Evolutionary conservation across 2,329 filamentous ascomycete species (phyloP).

Genomic region (Botrytis squamosa): DNA sequence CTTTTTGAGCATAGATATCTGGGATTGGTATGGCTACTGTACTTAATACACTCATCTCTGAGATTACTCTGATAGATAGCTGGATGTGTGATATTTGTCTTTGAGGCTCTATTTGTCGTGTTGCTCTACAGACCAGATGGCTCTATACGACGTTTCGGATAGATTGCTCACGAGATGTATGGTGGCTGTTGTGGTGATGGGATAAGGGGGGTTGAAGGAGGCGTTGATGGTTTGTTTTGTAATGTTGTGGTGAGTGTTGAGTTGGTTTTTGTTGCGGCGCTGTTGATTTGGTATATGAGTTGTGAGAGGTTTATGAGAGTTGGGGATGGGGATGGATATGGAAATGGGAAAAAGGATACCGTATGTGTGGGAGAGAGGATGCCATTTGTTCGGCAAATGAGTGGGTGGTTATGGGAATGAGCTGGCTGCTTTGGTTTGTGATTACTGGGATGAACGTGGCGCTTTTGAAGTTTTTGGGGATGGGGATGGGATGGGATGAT

Average conservation of each 20-base stretch:
- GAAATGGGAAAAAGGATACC: conserved; percentile 22
- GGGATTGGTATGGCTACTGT: conserved; percentile 62
- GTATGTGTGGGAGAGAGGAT: conserved; percentile 10
- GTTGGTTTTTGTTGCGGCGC: conserved; percentile 76
- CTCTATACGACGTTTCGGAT: conserved; percentile 46
- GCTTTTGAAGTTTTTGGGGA: conserved; percentile 63
- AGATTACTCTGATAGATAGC: conserved; percentile 58
- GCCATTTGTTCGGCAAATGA: conserved; percentile 61
- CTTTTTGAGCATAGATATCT: background rate
- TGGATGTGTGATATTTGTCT: conserved; percentile 60
- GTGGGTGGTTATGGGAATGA: conserved; percentile 58
- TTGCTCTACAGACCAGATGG: conserved; percentile 62
- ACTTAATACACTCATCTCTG: conserved; percentile 60
- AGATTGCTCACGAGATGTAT: conserved; percentile 73
- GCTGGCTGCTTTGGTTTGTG: conserved; percentile 65
- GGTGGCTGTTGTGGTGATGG: conserved; percentile 76
- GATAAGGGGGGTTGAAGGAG: conserved; percentile 63
- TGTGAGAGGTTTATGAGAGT: conserved; percentile 72
- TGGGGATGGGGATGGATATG: conserved; percentile 17
- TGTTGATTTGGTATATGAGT: conserved; percentile 80
- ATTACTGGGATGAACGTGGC: conserved; percentile 76
- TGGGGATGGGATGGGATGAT: conserved; percentile 24
- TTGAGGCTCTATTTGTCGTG: conserved; percentile 65
- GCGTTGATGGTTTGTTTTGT: conserved; percentile 67
- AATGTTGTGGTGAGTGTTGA: conserved; percentile 78